Evolutionary conservation across 2,329 filamentous ascomycete genomes (phyloP), one percentile per base, ranked within the genome.

Genomic region (Thelonectria blattea): DNA sequence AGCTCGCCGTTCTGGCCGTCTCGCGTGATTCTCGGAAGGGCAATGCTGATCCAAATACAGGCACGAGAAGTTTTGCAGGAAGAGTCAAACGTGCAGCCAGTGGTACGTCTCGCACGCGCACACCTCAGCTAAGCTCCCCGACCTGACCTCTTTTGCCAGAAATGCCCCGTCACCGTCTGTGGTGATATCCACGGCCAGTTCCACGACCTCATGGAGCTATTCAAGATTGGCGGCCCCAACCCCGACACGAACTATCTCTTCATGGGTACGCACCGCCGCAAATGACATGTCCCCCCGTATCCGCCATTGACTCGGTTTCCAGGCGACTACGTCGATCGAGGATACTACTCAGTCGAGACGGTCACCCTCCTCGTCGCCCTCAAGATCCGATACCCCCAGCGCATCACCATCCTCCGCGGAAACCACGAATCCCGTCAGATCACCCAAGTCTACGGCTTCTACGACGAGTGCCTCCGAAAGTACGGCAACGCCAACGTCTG

Each of bases 341-440:
- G 95, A 66, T 99, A 97, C 83, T 99, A 98, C 83, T 97, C 93
- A 27, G 93, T 99, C 69, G 95, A 99, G 84, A 98, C 95, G 7
- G 93, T 99, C 69, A 97, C 94, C 17, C 88, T 99, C 60, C 89
- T 99, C 71, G 93, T 98, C 72, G 93, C 92, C 66, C 89, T 98
- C 76, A 99, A 98, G 85, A 97, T 98, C 76, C 90, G 95, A 83
- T 97, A 98, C 80, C 95, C 95, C 63, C 89, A 94, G 79, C 92
- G 95, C 80, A 98, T 99, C 80, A 98, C 95, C 71, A 96, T 99
- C 76, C 91, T 99, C 69, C 93, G 95, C 75, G 95, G 95, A 74
- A 99, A 99, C 81, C 95, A 99, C 85, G 95, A 99, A 81, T 97
- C 93, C 66, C 90, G 95, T 72, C 95, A 99, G 80, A 99, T 99